phyloP scores from a whole-genome alignment of 1,284 basidiomycete genomes.

The Rhodofomes roseus region DNA sequence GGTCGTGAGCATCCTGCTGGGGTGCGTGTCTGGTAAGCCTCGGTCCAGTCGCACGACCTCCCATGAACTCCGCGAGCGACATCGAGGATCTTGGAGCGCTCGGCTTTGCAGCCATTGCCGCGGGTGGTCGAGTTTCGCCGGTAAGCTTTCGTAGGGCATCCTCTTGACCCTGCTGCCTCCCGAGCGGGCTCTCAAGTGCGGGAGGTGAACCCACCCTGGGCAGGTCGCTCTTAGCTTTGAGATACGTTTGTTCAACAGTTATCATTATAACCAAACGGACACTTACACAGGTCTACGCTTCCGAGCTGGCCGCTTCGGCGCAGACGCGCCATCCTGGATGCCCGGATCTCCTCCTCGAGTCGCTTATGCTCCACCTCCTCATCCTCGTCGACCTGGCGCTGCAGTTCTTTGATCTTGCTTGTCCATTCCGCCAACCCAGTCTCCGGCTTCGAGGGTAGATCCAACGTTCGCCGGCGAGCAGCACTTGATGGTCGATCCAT shows the following conservation, averaged over 20 bases:
- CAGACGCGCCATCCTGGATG: constrained; percentile 63
- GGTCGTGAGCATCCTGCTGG: constrained; percentile 63
- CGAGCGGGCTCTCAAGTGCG: constrained; percentile 27
- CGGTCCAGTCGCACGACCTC: constrained; percentile 68
- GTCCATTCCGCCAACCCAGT: constrained; percentile 75
- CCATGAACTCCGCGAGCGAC: constrained; percentile 76
- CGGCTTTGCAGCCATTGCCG: constrained; percentile 10
- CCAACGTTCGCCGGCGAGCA: constrained; percentile 34
- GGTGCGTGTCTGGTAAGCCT: constrained; percentile 66
- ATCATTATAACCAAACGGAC: neutral
- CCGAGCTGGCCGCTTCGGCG: constrained; percentile 47
- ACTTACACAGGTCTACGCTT: constrained; percentile 46
- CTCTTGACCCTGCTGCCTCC: constrained; percentile 40
- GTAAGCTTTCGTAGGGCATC: constrained; percentile 43
- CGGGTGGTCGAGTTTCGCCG: constrained; percentile 19
- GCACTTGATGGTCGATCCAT: constrained; percentile 12
- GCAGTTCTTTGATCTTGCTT: constrained; percentile 71
- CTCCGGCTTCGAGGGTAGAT: constrained; percentile 44
- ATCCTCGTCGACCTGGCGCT: constrained; percentile 74
- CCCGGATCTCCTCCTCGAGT: constrained; percentile 73
- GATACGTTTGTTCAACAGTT: neutral
- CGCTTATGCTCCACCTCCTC: constrained; percentile 70
- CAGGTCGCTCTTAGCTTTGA: constrained; percentile 20
- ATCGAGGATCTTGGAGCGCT: constrained; percentile 37
- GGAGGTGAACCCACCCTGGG: constrained; percentile 22